Evolutionary conservation across 345 rosid genomes (phyloP), one percentile per base, ranked within the genome.

Genomic region (Pelargonium nanum): DNA sequence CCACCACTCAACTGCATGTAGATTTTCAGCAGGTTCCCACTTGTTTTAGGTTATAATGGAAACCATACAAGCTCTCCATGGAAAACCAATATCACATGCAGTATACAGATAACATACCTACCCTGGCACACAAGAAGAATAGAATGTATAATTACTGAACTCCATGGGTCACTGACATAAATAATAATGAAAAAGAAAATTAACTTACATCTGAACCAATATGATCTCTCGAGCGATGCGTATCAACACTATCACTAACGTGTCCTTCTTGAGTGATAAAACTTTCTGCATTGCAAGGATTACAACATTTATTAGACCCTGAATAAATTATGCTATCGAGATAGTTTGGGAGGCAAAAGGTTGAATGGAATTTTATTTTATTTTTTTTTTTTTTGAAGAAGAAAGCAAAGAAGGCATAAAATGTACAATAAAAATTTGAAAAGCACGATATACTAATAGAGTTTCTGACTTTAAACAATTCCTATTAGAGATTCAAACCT

Each of bases 191-290:
- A 62, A 34, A 50, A 40, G 56, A 64, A 53, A 55, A 45, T 5
- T 32, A 48, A 68, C 80, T 78, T 77, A 82, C 87, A 71, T 77
- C 73, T 66, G 76, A 77, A 59, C 57, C 66, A 64, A 55, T 50
- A 23, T 19, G 60, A 51, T 65, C 69, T 45, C 68, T 71, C 56
- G 76, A 67, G n/a, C 16, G 67, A 54, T 40, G 62, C 58, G 52
- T 60, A 53, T 63, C 57, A 30, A 44, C 22, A 1, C 50, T 44
- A 62, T 56, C 60, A 56, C 61, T 40, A 63, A 28, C 45, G 22
- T 53, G 61, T 45, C 69, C 67, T 22, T 70, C 81, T 19, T 62
- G 68, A 55, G 72, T 66, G 63, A 70, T 28, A 1, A 57, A 34
- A 76, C 73, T 75, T 73, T 78, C 91, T 80, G 77, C 72, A 62